Evolutionary conservation across 164 flowering plant species (phyloP), one percentile per base, ranked within the genome.

Genomic region (Annona squamosa): DNA sequence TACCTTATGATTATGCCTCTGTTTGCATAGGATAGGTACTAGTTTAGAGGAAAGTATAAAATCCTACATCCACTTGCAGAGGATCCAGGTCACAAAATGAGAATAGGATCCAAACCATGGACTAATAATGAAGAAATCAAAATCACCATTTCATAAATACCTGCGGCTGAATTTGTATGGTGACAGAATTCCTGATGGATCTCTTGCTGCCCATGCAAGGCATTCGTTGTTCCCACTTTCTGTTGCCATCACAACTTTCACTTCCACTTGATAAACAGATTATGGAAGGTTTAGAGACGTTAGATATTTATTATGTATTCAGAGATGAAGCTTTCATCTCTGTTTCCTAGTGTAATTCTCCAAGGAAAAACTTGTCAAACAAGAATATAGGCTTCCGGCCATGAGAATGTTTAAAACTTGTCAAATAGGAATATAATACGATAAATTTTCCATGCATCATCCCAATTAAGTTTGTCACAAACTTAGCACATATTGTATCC

Each of bases 181-280:
- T 1, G 93, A 91, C 1, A 91, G 84, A 76, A 80, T 2, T 62
- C 97, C 93, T 65, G 97, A 88, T 74, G 87, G 75, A 76, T 91
- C 97, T 80, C 87, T 85, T 41, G 97, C 93, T 9, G 97, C 97
- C 90, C 89, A 91, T 56, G 82, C 93, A 18, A 84, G 79, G 81
- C 93, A 91, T 48, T 88, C 67, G 64, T 74, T 84, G 48, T 63
- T 63, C 47, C 26, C 73, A 42, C 70, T 67, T 65, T 77, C 76
- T 26, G 85, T 73, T 75, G 70, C 79, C 89, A 89, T 86, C 41
- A 16, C 66, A 68, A 64, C 37, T 64, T 46, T 69, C 9, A 26
- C 52, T 68, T 19, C 6, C 10, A 46, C 17, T 56, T 42, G 19
- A 1, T 45, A n/a, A 68, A 45, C 65, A 63, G 37, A 26, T 26